A percentile compares a stretch with the other conserved stretches of the same genome.
Conservation (phyloP, 164 flowering plant species). For the Brasenia schreberi region DNA sequence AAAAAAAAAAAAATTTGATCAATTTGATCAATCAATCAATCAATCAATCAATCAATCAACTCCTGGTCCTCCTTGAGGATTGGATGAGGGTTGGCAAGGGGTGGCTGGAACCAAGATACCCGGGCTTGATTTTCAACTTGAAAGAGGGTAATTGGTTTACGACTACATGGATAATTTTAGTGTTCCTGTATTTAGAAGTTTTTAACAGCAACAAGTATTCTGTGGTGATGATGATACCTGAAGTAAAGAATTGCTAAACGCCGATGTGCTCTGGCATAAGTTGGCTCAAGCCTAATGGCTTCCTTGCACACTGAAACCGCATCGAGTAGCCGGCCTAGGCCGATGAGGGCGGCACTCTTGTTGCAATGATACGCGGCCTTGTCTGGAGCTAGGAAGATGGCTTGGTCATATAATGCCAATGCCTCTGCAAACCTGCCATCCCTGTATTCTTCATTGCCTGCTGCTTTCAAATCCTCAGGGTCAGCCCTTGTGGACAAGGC, state of each 20-base stretch:
- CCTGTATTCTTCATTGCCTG: conserved; percentile 78
- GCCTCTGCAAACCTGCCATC: conserved; percentile 65
- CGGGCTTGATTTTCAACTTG: too few species aligned
- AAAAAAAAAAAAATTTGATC: too few species aligned
- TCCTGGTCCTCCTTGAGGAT: too few species aligned
- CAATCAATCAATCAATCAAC: too few species aligned
- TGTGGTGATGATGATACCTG: conserved; percentile 30
- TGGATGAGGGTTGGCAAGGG: too few species aligned
- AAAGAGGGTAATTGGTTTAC: too few species aligned
- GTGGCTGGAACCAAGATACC: too few species aligned
- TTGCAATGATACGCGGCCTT: conserved; percentile 56
- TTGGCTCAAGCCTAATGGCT: conserved; percentile 59
- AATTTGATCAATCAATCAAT: too few species aligned
- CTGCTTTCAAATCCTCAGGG: conserved; percentile 45
- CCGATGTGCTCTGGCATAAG: conserved; percentile 58
- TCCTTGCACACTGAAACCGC: conserved; percentile 55
- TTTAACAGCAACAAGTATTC: too few species aligned
- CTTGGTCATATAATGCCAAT: conserved; percentile 47
- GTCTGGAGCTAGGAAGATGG: conserved; percentile 46
- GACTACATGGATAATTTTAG: too few species aligned
- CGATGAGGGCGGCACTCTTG: conserved; percentile 59
- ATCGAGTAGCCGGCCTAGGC: conserved; percentile 54
- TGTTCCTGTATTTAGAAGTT: too few species aligned
- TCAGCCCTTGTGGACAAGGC: conserved; percentile 31
- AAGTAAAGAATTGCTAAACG: conserved; percentile 57